phyloP scores from a whole-genome alignment of 2,329 filamentous ascomycete genomes.

The Talaromyces sp. region DNA sequence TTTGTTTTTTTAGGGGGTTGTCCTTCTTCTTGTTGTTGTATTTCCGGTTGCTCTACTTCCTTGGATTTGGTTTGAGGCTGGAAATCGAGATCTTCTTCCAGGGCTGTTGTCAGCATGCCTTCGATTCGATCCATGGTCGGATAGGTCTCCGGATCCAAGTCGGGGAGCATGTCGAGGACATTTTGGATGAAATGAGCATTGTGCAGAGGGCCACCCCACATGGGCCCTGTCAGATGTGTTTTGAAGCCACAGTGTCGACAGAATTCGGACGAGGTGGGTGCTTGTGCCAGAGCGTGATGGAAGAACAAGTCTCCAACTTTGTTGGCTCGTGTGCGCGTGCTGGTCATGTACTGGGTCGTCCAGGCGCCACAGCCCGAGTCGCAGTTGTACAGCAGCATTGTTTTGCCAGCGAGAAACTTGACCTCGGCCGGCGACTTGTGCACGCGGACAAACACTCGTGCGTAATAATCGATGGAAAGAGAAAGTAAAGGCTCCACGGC shows the following conservation, averaged over 20 bases:
- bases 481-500: conserved; percentile 87
- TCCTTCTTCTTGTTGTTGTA: conserved; percentile 6
- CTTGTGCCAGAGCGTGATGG: conserved; percentile 73
- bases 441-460: conserved; percentile 80
- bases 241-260: conserved; percentile 84
- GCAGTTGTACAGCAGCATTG: conserved; percentile 89
- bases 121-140: conserved; percentile 75
- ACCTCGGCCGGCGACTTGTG: conserved; percentile 76
- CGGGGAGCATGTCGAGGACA: conserved; percentile 68
- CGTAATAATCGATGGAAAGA: conserved; percentile 94
- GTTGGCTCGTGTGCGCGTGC: conserved; percentile 61
- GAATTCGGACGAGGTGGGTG: conserved; percentile 58
- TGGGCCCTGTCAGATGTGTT: conserved; percentile 85
- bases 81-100: conserved; percentile 62
- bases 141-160: conserved; percentile 65
- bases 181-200: conserved; percentile 75
- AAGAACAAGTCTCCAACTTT: conserved; percentile 70
- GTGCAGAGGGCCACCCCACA: conserved; percentile 90
- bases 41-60: not conserved
- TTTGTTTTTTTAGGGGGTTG: conserved; percentile 8
- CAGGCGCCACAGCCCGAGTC: conserved; percentile 89
- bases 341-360: conserved; percentile 74
- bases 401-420: conserved; percentile 85
- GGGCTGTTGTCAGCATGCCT: conserved; percentile 84
- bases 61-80: not conserved